Evolutionary conservation across 1,139 yeast species (phyloP).

Genomic region (Lodderomyces theae): DNA sequence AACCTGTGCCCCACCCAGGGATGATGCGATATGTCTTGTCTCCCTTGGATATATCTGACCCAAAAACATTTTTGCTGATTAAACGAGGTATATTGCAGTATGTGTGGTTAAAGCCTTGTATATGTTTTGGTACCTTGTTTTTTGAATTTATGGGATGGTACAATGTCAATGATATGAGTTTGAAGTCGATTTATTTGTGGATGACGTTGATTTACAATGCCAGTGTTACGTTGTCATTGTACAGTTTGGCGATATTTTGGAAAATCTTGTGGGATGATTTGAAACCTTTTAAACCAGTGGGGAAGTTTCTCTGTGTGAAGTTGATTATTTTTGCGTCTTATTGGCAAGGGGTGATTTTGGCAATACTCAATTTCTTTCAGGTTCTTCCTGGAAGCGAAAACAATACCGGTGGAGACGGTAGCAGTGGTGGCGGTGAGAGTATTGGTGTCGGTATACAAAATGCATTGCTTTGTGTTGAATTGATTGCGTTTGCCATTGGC

Average conservation of each 20-base stretch:
- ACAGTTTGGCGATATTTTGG: slow-evolving; percentile 90
- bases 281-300: slow-evolving; percentile 80
- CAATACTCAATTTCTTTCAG: slow-evolving; percentile 57
- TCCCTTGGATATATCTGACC: slow-evolving; percentile 81
- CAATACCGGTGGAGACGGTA: slow-evolving; percentile 20
- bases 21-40: slow-evolving; percentile 48
- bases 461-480: slow-evolving; percentile 76
- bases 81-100: slow-evolving; percentile 90
- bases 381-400: slow-evolving; percentile 34
- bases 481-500: slow-evolving; percentile 81
- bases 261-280: slow-evolving; percentile 76
- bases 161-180: slow-evolving; percentile 49
- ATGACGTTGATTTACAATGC: slow-evolving; percentile 68
- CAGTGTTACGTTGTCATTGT: slow-evolving; percentile 78
- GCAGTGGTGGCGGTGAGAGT: slow-evolving; percentile 32
- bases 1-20: slow-evolving; percentile 73
- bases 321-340: slow-evolving; percentile 92
- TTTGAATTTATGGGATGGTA: slow-evolving; percentile 52
- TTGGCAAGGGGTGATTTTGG: slow-evolving; percentile 86
- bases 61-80: slow-evolving; percentile 68
- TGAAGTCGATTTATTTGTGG: slow-evolving; percentile 60
- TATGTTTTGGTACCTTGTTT: slow-evolving; percentile 57
- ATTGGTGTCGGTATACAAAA: slow-evolving; percentile 67
- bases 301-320: slow-evolving; percentile 90
- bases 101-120: slow-evolving; percentile 89